These are phyloP conservation scores for Nicotiana tomentosiformis DNA, from an alignment of 257 asterid species.

Conservation along the genomic window DNA sequence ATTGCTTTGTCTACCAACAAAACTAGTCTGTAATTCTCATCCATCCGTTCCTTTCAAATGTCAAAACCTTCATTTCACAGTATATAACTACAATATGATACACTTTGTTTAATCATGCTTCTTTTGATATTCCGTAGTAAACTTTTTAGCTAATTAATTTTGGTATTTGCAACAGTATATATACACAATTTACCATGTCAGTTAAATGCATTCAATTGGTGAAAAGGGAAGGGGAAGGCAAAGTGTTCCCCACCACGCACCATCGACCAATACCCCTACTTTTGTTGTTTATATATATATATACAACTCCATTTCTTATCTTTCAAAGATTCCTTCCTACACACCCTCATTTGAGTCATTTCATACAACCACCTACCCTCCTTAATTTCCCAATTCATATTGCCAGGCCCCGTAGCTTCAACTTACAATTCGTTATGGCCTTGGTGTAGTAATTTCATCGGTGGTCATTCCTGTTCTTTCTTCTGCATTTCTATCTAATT, in stretches of 20 bases:
- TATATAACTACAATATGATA: too few species aligned
- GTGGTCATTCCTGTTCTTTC: not conserved
- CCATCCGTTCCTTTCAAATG: too few species aligned
- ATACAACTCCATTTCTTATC: not conserved
- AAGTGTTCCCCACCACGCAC: slow-evolving; percentile 10
- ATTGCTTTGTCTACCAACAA: not conserved
- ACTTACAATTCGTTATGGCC: not conserved
- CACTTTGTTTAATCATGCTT: too few species aligned
- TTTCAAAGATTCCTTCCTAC: not conserved
- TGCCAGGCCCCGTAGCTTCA: not conserved
- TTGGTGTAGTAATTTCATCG: not conserved
- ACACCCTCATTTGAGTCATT: not conserved
- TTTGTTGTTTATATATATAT: not conserved
- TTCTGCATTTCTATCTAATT: not conserved
- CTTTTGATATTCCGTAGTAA: not conserved
- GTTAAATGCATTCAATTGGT: slow-evolving; percentile 12
- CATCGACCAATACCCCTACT: not conserved
- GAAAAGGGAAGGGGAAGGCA: not conserved
- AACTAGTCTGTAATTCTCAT: too few species aligned
- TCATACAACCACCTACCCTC: not conserved
- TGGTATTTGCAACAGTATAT: not conserved
- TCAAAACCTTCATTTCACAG: too few species aligned
- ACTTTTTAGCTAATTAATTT: not conserved
- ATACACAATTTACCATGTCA: not conserved
- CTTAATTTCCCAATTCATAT: not conserved